These are phyloP conservation scores for Nyssa sinensis DNA, from an alignment of 148 eudicot genomes.

Conservation along the genomic window DNA sequence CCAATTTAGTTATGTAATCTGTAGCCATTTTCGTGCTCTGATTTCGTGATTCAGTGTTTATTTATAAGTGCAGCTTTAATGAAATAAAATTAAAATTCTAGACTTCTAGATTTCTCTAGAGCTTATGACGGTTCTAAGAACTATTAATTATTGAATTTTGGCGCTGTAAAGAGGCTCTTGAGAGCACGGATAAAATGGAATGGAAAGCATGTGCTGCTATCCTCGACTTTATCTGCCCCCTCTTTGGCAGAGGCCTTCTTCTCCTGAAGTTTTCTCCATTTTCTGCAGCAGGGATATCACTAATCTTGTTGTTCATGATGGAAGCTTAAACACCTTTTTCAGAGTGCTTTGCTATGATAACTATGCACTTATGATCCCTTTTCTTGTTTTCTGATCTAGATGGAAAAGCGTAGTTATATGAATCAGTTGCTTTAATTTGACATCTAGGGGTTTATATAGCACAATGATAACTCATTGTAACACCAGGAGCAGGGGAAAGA, in stretches of 20 bases:
- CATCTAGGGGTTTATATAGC: constrained; percentile 9
- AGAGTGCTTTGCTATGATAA: background rate
- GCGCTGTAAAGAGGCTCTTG: constrained; percentile 19
- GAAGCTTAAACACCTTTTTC: background rate
- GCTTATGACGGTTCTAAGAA: no score
- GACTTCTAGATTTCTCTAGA: no score
- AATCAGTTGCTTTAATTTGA: constrained; percentile 2
- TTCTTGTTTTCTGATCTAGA: no score
- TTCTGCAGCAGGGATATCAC: constrained; percentile 21
- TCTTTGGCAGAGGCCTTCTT: constrained; percentile 39
- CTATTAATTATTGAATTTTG: no score
- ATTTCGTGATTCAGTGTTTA: no score
- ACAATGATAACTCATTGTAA: background rate
- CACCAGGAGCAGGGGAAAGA: background rate
- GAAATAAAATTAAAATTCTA: no score
- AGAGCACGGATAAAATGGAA: constrained; percentile 26
- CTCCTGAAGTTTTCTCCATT: constrained; percentile 18
- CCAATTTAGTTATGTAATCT: no score
- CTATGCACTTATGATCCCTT: no score
- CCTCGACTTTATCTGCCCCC: constrained; percentile 52
- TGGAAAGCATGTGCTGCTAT: constrained; percentile 46
- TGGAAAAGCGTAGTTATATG: background rate
- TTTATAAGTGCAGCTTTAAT: no score
- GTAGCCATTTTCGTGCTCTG: no score
- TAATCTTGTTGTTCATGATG: constrained; percentile 31